Percentiles rank a stretch among this genome's conserved stretches.
These are phyloP conservation scores for Aspergillus candidus DNA, from an alignment of 2,329 filamentous ascomycete species.

Conservation along the genomic window DNA sequence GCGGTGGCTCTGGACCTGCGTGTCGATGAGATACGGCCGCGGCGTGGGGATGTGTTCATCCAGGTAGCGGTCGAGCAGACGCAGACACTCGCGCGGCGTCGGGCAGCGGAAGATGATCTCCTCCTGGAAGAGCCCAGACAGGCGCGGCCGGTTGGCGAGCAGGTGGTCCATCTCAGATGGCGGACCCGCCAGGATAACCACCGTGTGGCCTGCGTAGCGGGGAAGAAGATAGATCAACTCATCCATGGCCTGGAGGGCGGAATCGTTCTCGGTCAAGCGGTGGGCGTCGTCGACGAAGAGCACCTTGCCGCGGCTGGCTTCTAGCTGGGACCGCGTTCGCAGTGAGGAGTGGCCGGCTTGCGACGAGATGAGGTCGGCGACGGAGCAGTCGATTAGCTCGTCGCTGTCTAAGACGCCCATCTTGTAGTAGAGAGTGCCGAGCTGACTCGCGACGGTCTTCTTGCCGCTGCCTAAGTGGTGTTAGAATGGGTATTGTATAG, in stretches of 20 bases:
- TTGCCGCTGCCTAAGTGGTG: constrained; percentile 11
- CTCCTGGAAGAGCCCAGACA: constrained; percentile 16
- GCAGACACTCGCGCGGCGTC: constrained; percentile 15
- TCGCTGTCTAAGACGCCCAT: constrained; percentile 15
- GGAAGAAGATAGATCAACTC: constrained; percentile 15
- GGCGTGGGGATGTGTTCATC: constrained; percentile 10
- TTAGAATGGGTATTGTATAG: not conserved
- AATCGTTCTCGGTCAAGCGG: constrained; percentile 11
- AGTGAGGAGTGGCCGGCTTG: constrained; percentile 4
- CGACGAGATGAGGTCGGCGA: constrained; percentile 9
- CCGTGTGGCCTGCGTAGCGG: constrained; percentile 8
- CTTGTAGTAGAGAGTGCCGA: constrained; percentile 16
- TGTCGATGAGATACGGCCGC: constrained; percentile 11
- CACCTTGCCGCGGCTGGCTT: constrained; percentile 11
- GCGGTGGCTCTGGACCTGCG: constrained; percentile 9
- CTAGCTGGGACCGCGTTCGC: constrained; percentile 10
- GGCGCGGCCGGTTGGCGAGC: constrained; percentile 12
- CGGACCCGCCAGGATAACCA: constrained; percentile 15
- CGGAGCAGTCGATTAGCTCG: constrained; percentile 12
- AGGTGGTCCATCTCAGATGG: constrained; percentile 14
- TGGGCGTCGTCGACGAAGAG: constrained; percentile 17
- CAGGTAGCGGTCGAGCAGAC: constrained; percentile 14
- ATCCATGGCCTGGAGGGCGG: constrained; percentile 8
- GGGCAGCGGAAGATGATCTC: constrained; percentile 17
- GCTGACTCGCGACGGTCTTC: constrained; percentile 11